A percentile compares a stretch with the other conserved stretches of the same genome.
These are phyloP conservation scores for Sordariomycetes sp. DNA, from an alignment of 2,329 filamentous ascomycete species.

Conservation along the genomic window DNA sequence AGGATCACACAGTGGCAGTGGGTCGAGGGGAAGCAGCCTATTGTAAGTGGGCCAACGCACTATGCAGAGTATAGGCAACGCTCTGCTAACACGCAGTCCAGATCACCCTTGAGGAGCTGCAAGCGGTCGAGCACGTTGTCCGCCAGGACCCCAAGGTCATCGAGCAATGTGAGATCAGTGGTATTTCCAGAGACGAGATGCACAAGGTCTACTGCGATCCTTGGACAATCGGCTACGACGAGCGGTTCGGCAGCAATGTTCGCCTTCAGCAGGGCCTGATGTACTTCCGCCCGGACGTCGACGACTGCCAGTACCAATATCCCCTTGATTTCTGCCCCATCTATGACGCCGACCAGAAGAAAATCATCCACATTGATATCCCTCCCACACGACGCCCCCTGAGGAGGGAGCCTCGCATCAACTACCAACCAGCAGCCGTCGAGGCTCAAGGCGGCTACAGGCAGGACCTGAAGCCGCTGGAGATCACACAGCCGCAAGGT, in stretches of 20 bases:
- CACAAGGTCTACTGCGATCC: slow-evolving; percentile 93
- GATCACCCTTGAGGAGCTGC: slow-evolving; percentile 79
- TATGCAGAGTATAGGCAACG: neutral
- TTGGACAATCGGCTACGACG: slow-evolving; percentile 93
- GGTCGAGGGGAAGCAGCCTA: slow-evolving; percentile 67
- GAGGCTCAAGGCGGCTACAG: slow-evolving; percentile 67
- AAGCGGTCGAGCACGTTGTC: slow-evolving; percentile 65
- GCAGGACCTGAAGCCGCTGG: slow-evolving; percentile 71
- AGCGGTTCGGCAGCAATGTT: slow-evolving; percentile 68
- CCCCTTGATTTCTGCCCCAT: slow-evolving; percentile 93
- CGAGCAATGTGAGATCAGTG: slow-evolving; percentile 76
- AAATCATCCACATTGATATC: slow-evolving; percentile 76
- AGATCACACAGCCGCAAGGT: slow-evolving; percentile 80
- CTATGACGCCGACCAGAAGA: slow-evolving; percentile 67
- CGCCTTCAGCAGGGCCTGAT: slow-evolving; percentile 87
- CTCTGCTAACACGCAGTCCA: neutral
- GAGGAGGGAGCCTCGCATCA: slow-evolving; percentile 60
- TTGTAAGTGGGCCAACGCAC: slow-evolving; percentile 37
- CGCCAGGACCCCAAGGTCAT: slow-evolving; percentile 78
- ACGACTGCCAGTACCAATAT: slow-evolving; percentile 84
- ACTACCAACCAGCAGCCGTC: slow-evolving; percentile 68
- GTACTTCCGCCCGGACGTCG: slow-evolving; percentile 82
- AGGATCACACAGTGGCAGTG: slow-evolving; percentile 66
- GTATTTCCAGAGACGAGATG: slow-evolving; percentile 76
- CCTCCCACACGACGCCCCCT: slow-evolving; percentile 67